phyloP scores from a whole-genome alignment of 768 basidiomycete genomes.

The Auriculariales sp. region DNA sequence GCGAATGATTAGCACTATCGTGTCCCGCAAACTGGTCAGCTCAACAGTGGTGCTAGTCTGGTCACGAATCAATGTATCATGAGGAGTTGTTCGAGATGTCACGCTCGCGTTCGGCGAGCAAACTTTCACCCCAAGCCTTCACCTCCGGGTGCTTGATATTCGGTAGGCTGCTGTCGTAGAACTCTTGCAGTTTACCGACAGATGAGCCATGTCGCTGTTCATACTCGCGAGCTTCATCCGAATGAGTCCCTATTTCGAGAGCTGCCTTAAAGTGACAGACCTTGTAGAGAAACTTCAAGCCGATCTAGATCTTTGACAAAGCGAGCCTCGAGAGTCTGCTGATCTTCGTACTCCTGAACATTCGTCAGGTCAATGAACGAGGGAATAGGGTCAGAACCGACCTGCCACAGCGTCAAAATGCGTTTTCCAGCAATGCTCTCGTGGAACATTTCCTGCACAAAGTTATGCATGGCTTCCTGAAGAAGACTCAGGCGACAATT shows the following conservation, averaged over 20 bases:
- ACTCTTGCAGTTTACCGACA: conserved; percentile 42
- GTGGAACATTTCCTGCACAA: conserved; percentile 82
- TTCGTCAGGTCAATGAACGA: not conserved
- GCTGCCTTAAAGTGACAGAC: conserved; percentile 17
- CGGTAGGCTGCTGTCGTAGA: conserved; percentile 73
- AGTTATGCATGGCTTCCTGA: conserved; percentile 82
- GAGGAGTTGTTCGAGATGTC: too few species aligned
- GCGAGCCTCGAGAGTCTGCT: conserved; percentile 53
- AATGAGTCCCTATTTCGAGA: not conserved
- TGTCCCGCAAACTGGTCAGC: too few species aligned
- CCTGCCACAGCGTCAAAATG: conserved; percentile 62
- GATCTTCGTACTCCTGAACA: conserved; percentile 77
- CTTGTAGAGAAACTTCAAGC: conserved; percentile 81
- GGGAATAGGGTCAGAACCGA: conserved; percentile 13
- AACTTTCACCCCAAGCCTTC: conserved; percentile 48
- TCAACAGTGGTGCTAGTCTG: too few species aligned
- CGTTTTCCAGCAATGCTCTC: conserved; percentile 48
- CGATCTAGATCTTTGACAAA: conserved; percentile 86
- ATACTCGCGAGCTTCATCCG: conserved; percentile 49
- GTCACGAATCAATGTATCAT: too few species aligned
- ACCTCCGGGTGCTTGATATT: conserved; percentile 58
- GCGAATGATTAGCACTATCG: too few species aligned
- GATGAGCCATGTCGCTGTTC: conserved; percentile 41
- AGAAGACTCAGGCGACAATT: conserved; percentile 30
- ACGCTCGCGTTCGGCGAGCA: conserved; percentile 35